phyloP scores from a whole-genome alignment of 2,329 filamentous ascomycete species.

The Amesomyces nigricolor region DNA sequence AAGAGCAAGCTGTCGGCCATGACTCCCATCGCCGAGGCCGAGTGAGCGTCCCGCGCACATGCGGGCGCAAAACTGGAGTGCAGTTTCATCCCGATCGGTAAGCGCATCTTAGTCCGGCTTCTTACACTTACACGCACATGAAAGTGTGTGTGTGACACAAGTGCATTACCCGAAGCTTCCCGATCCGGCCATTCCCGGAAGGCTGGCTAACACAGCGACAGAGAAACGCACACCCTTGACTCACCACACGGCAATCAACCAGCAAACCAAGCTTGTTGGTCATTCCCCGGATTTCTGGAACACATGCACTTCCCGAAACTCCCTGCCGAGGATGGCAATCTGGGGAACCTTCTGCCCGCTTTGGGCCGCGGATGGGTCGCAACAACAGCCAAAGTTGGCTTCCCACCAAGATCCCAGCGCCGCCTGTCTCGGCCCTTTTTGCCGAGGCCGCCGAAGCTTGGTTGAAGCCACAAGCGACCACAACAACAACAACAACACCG shows the following conservation, averaged over 20 bases:
- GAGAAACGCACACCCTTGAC: conserved; percentile 1
- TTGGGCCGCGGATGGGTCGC: too few relatives aligned
- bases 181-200: conserved; percentile 1
- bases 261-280: neutral
- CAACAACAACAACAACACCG: too few relatives aligned
- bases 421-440: conserved; percentile 1
- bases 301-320: conserved; percentile 4
- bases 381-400: neutral
- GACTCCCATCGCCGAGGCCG: conserved; percentile 50
- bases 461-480: neutral
- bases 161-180: conserved; percentile 10
- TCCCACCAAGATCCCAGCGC: neutral
- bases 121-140: neutral
- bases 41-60: conserved; percentile 30
- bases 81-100: conserved; percentile 15
- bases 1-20: conserved; percentile 46
- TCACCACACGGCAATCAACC: conserved; percentile 3
- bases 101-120: conserved; percentile 15
- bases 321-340: neutral
- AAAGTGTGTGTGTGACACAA: neutral
- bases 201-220: conserved; percentile 2
- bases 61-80: conserved; percentile 2
- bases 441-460: neutral
- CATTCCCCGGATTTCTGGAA: neutral
- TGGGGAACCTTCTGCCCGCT: neutral